Base-by-base conservation (phyloP, 2,329 filamentous ascomycete genomes). In the Periconia digitata region DNA sequence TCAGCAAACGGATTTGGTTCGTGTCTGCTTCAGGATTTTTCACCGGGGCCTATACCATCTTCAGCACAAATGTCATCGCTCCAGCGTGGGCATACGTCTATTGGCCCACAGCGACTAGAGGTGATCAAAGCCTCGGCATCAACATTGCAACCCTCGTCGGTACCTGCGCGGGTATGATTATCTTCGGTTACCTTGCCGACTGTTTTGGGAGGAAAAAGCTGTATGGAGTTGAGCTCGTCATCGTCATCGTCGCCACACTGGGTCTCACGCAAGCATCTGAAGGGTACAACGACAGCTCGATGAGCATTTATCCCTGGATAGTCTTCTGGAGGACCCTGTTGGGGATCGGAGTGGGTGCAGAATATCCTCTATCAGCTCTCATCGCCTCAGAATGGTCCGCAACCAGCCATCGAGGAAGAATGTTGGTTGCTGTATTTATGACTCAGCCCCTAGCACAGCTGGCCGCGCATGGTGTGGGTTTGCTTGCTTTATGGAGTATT, bases 381-480 rank as follows among this genome's bases (percentile, higher is more conserved):
- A 63, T 67, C 12, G 56, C 59, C 10, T 46, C 62, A 1, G 63
- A 67, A 45, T 49, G 42, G 29, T 32, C 44, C 3, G 40, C 42
- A 17, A 20, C 13, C 23, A 15, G 24, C 16, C 23, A 22, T 16
- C 49, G 66, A 17, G 63, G 50, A 3, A 53, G 59, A 20, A 67
- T 69, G 63, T 49, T 70, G 46, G 51, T 55, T 10, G 56, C 63
- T 4, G 58, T 70, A 3, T 69, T 69, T 41, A 27, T 64, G 15
- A 68, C 68, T 62, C 66, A 69, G 40, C 62, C 63, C 4, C 48
- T 69, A 7, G 65, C 64, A 2, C 66, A 69, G 37, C 51, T 69
- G 29, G 29, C 44, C 12, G 52, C 49, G 6, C 29, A 46, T 23
- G 43, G 52, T 6, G 49, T 46, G 5, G 47, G 50, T 13, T 39